phyloP scores from a whole-genome alignment of 805 yeast genomes.

The Candida caryicola region DNA sequence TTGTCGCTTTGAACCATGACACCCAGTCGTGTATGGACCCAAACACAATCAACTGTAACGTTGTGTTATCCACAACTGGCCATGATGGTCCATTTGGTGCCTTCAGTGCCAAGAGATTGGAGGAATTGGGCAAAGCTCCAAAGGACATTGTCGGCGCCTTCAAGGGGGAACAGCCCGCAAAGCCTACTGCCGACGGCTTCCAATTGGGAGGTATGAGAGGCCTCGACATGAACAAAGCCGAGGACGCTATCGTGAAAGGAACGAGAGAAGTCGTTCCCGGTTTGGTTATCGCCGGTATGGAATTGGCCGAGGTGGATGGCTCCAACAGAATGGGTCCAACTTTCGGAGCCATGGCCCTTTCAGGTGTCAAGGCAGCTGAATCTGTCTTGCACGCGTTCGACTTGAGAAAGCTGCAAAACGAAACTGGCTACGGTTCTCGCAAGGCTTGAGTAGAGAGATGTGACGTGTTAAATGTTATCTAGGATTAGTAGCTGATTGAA shows the following conservation, averaged over 20 bases:
- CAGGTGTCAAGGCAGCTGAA: conserved; percentile 80
- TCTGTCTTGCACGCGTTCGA: conserved; percentile 38
- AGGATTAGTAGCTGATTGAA: no score
- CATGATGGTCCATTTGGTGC: conserved; percentile 87
- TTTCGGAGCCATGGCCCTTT: conserved; percentile 76
- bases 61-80: conserved; percentile 71
- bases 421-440: conserved; percentile 12
- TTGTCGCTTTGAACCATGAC: conserved; percentile 72
- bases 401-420: conserved; percentile 35
- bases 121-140: conserved; percentile 38
- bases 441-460: not conserved
- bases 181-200: conserved; percentile 20
- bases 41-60: conserved; percentile 64
- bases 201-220: conserved; percentile 70
- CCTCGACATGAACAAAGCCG: conserved; percentile 74
- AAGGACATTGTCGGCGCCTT: conserved; percentile 39
- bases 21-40: conserved; percentile 83
- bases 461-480: no score
- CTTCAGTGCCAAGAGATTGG: conserved; percentile 65
- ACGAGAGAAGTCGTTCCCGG: conserved; percentile 67
- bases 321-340: conserved; percentile 84
- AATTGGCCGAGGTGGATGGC: conserved; percentile 73
- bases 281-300: conserved; percentile 73
- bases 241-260: conserved; percentile 69
- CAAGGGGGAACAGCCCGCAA: conserved; percentile 9